Base-by-base conservation (phyloP, 2,329 filamentous ascomycete species). In the Venturia carpophila region DNA sequence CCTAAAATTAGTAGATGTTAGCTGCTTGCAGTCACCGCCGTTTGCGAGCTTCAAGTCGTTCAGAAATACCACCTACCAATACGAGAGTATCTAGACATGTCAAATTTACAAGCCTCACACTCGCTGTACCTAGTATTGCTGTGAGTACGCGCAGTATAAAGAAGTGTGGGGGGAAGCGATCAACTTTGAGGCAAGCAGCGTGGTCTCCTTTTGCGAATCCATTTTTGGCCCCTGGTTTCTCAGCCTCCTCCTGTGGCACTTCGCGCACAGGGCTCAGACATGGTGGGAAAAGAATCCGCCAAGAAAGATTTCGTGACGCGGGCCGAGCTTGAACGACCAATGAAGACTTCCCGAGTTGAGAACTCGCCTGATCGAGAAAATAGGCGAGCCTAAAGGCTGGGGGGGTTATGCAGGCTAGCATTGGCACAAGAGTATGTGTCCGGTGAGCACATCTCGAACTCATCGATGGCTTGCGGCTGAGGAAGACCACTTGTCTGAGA, bases 231-330 rank as follows among this genome's bases (percentile, higher is more conserved):
- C 19, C 27, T n/a, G 7, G 11, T 30, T 37, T 58, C 7, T 58
- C 52, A 58, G 52, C 52, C 30, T 37, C 30, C 52, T 58, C 52
- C 52, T 58, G 52, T 37, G 52, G 15, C 27, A 58, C 37, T 10
- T 21, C 37, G 30, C 27, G 15, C 30, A 37, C 27, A n/a, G 52
- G 27, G 17, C 30, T 37, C 19, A 37, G 27, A 56, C 30, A 19
- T 4, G 13, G 5, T 37, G 13, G 17, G 30, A n/a, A 15, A 9
- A 17, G 24, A 55, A 34, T 30, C 24, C 3, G 30, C 24, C 47
- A 55, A 30, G 49, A 19, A 30, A 55, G 13, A 24, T 30, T 34
- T 58, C 19, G 52, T 2, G 37, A 37, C 27, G 27, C 27, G 52
- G n/a, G 52, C 52, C 37, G 52, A 58, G 15, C 30, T n/a, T n/a